Evolutionary conservation across 805 yeast species (phyloP).

Genomic region (Starmerella roubikii): DNA sequence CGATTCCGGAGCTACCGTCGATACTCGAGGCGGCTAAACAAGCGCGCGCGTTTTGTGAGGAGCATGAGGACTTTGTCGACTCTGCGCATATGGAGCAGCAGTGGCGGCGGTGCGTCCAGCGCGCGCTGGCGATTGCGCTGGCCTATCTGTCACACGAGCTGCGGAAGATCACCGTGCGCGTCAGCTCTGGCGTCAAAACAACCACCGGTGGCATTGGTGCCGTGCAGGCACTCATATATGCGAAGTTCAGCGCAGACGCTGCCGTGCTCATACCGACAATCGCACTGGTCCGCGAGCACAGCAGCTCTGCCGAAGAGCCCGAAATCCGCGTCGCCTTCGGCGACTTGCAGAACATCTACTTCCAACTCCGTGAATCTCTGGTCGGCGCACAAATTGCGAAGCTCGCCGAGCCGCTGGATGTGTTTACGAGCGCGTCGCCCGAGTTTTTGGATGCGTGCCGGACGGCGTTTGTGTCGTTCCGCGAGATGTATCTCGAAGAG

Average conservation of each 20-base stretch:
- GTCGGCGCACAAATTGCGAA: slow-evolving; percentile 5
- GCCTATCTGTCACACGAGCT: slow-evolving; percentile 40
- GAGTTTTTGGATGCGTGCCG: slow-evolving; percentile 21
- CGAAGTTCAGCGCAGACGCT: slow-evolving; percentile 17
- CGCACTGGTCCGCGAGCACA: slow-evolving; percentile 6
- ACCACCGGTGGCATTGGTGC: slow-evolving; percentile 6
- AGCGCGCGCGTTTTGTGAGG: slow-evolving; percentile 47
- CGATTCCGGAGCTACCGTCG: slow-evolving; percentile 40
- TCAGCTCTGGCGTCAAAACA: slow-evolving; percentile 3
- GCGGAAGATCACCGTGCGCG: slow-evolving; percentile 18
- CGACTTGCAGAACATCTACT: slow-evolving; percentile 12
- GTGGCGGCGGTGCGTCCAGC: slow-evolving; percentile 69
- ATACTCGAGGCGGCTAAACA: slow-evolving; percentile 47
- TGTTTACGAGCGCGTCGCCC: slow-evolving; percentile 13
- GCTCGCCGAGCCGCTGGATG: slow-evolving; percentile 19
- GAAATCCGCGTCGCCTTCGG: neutral
- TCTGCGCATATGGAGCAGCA: slow-evolving; percentile 53
- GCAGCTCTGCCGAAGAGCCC: neutral
- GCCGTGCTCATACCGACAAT: slow-evolving; percentile 6
- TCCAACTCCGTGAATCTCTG: slow-evolving; percentile 7
- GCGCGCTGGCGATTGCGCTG: slow-evolving; percentile 62
- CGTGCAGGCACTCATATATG: slow-evolving; percentile 16
- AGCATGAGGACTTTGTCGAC: slow-evolving; percentile 51
- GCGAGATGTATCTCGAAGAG: slow-evolving; percentile 45
- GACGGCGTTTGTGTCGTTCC: slow-evolving; percentile 49